Evolutionary conservation across 73 alveolate genomes (phyloP), one percentile per base, ranked within the genome.

Genomic region (Uronychia setigera): DNA sequence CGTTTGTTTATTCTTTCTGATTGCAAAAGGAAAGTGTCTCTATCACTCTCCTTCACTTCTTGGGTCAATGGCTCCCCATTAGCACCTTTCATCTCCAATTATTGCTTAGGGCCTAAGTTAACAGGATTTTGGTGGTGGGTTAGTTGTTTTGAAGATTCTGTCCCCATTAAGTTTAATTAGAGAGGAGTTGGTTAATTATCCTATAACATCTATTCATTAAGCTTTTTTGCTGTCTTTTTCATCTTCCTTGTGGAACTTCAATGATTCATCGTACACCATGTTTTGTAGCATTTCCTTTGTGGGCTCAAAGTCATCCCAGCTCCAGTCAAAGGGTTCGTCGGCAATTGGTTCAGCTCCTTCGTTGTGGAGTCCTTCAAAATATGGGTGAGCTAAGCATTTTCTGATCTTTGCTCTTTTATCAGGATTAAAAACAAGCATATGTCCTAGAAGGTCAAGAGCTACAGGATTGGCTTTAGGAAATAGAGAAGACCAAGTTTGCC

Each of bases 341-440:
- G 91, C 60, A 81, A 87, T 85, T 11, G 98, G 98, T 81, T 94
- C 98, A 30, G 96, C 98, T n/a, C 94, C 97, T 59, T 95, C 95
- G 33, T 94, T 89, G 87, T 94, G 98, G 26, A 97, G 92, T 0
- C 98, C 99, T 79, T 96, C 98, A 81, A 96, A 96, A 87, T 96
- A 96, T 31, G 98, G 98, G 82, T 96, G 99, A 77, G 92, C 93
- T 29, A 96, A 83, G 85, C 98, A 95, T 80, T 96, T 84, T 86
- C 94, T 89, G 27, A 96, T 97, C 26, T 96, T 96, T 60, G 90
- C 91, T 85, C 99, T 82, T 79, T 96, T 96, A 81, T 93, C 96
- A 29, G 99, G 99, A 88, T 96, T 96, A 93, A 96, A 96, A 28
- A 95, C 91, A 35, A 96, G 91, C 99, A 96, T 95, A 77, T 95